These are phyloP conservation scores for Heracleum sosnowskyi DNA, from an alignment of 129 eudicot genomes.

Conservation along the genomic window DNA sequence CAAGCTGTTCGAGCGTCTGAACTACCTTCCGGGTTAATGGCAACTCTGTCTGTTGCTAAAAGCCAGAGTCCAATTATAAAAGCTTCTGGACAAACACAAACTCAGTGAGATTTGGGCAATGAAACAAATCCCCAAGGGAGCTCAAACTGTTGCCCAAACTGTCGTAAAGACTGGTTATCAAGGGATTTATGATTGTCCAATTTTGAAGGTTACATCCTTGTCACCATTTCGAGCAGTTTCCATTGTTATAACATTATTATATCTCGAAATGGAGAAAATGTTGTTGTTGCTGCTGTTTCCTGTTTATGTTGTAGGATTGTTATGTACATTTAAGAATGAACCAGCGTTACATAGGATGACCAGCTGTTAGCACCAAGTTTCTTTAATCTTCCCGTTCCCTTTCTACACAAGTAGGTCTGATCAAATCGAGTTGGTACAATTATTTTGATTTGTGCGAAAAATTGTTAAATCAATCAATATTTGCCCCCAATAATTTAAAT, in stretches of 20 bases:
- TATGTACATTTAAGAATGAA: too few species aligned
- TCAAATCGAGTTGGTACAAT: too few species aligned
- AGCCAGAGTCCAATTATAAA: background rate
- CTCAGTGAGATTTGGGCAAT: background rate
- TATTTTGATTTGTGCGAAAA: too few species aligned
- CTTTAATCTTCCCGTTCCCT: too few species aligned
- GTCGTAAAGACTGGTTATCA: background rate
- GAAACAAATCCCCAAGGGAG: background rate
- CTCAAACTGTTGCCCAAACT: background rate
- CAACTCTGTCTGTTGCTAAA: background rate
- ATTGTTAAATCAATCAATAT: too few species aligned
- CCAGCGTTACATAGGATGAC: too few species aligned
- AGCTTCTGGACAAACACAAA: background rate
- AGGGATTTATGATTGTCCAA: background rate
- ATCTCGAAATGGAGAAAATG: background rate
- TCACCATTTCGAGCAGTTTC: background rate
- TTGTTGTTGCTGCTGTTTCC: background rate
- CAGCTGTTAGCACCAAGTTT: too few species aligned
- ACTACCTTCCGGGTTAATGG: conserved; percentile 2
- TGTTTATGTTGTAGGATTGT: background rate
- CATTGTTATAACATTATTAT: background rate
- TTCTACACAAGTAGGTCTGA: too few species aligned
- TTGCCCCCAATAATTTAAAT: too few species aligned
- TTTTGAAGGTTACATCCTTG: background rate
- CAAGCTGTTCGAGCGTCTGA: background rate